Base-by-base conservation (phyloP, 106 monocot species). In the Triglochin maritima region DNA sequence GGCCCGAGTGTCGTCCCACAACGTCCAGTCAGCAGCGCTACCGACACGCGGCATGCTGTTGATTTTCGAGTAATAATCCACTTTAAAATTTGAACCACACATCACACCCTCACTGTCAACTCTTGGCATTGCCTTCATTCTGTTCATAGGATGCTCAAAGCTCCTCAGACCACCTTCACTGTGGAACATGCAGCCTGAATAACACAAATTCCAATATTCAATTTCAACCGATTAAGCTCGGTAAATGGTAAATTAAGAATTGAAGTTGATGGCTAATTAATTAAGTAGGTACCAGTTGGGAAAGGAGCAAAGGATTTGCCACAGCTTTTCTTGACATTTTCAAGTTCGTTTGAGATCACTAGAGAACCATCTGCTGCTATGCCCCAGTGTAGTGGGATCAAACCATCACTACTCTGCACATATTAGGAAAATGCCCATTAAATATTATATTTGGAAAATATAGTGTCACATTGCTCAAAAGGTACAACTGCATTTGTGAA, bases 101-200 rank as follows among this genome's bases (percentile, higher is more conserved):
- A 99, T 86, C 13, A 81, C 75, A 29, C 98, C 98, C 67, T 99
- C 98, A 72, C 98, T 92, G 78, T 99, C 98, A 16, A 99, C 98
- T 53, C 92, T 79, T 17, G 92, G 92, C 92, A 92, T 81, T 44
- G 98, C 84, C 86, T 92, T 99, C 88, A 99, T 80, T 72, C 69
- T 80, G 78, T 99, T 80, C 92, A 92, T 86, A 9, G 98, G 98
- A 47, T 86, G 85, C 82, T 98, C 98, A 73, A 82, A 98, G 82
- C 92, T 98, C 86, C 79, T 81, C 77, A 98, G 59, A 11, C 98
- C 98, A 9, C 86, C 83, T 6, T 86, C 88, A 70, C 91, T 89
- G 44, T 92, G 91, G 62, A 98, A 98, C 98, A 98, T 98, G 70
- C 98, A 98, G 2, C 96, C 96, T 86, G 76, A 46, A 60, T 13